Percentiles rank a stretch among this genome's conserved stretches.
Conservation (phyloP, 2,329 filamentous ascomycete genomes). For the Plenodomus biglobosus region DNA sequence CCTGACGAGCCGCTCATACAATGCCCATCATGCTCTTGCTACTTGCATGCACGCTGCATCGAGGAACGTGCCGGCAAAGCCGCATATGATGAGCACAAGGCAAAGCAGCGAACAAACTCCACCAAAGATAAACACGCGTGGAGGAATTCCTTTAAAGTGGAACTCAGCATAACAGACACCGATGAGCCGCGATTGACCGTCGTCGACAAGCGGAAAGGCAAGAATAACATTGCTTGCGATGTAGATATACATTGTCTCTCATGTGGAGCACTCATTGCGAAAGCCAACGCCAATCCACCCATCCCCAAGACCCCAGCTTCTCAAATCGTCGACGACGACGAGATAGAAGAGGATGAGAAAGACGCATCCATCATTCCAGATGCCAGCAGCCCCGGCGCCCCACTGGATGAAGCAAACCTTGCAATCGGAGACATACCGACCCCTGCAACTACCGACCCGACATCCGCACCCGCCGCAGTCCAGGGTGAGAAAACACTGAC, state of each 20-base stretch:
- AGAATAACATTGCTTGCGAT: slow-evolving; percentile 11
- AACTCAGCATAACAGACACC: slow-evolving; percentile 3
- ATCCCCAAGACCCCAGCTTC: background rate
- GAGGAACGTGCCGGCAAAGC: slow-evolving; percentile 20
- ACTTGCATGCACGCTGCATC: slow-evolving; percentile 48
- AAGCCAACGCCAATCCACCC: slow-evolving; percentile 5
- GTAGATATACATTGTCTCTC: slow-evolving; percentile 22
- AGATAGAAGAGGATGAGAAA: background rate
- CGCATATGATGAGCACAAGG: slow-evolving; percentile 4
- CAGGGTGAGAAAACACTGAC: slow-evolving; percentile 10
- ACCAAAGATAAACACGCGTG: slow-evolving; percentile 1
- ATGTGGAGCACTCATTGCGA: slow-evolving; percentile 21
- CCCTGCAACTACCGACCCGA: background rate
- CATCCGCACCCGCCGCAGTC: background rate
- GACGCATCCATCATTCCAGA: background rate
- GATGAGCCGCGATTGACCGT: slow-evolving; percentile 18
- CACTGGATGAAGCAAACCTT: background rate
- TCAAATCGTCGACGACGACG: slow-evolving; percentile 2
- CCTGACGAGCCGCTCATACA: slow-evolving; percentile 48
- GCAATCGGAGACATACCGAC: background rate
- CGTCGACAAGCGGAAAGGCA: slow-evolving; percentile 13
- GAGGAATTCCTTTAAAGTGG: slow-evolving; percentile 8
- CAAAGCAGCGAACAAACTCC: slow-evolving; percentile 1
- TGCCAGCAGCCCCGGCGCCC: background rate
- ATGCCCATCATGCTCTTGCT: slow-evolving; percentile 46